Base-by-base conservation (phyloP, 2,329 filamentous ascomycete species). In the Orbilia blumenaviensis region DNA sequence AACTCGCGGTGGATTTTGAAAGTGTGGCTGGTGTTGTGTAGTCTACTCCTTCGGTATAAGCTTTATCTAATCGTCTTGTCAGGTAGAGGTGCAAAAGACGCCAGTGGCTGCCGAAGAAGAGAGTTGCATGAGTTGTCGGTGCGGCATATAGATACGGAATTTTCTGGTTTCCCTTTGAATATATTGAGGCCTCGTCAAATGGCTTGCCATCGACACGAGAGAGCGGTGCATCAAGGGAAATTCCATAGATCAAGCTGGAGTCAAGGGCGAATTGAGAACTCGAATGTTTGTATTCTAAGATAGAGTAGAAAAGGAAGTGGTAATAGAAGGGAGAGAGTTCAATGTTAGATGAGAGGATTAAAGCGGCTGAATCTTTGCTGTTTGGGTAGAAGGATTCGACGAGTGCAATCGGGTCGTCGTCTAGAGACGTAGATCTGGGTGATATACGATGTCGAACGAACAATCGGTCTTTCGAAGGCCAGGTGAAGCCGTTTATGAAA, bases 101-200 rank as follows among this genome's bases (percentile, higher is more conserved):
- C 95, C 95, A 99, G 81, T 91, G 93, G 54, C 93, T 88, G 46
- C 94, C 93, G 67, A 95, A 89, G 81, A 94, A 90, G 8, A 99
- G 85, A 9, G 90, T 88, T 0, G 94, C 94, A 78, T 95, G 91
- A 80, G 90, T 92, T 78, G 89, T 91, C 3, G 94, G 94, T 1
- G 90, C 89, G 83, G 97, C 91, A 90, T 93, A 97, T 7, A 96
- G 84, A 80, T 96, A 96, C 0, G 91, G 86, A 0, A 87, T 86
- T n/a, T n/a, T n/a, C n/a, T n/a, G n/a, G n/a, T n/a, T n/a, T n/a
- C n/a, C n/a, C n/a, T n/a, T n/a, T n/a, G n/a, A n/a, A n/a, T 3
- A 83, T 50, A 41, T 66, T 44, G 54, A 78, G 66, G 9, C 52
- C 36, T 23, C 79, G 81, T 84, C 83, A 5, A 76, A 76, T 3